phyloP scores from a whole-genome alignment of 2,329 filamentous ascomycete species.

The Alternaria alternata region DNA sequence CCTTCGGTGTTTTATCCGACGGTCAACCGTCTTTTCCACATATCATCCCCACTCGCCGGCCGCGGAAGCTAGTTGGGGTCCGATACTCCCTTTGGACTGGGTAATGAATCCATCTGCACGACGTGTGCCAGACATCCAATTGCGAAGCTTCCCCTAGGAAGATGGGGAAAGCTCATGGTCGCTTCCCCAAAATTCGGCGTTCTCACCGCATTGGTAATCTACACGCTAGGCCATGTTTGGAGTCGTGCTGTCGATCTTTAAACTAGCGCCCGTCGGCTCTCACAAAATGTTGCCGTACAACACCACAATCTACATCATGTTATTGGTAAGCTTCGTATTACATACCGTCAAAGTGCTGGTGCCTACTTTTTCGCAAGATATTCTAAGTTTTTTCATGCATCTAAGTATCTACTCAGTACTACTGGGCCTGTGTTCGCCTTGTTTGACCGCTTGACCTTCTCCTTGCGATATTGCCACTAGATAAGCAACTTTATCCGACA shows the following conservation, averaged over 20 bases:
- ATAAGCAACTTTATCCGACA: neutral
- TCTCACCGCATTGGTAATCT: constrained; percentile 14
- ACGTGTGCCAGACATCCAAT: neutral
- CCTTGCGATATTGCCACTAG: neutral
- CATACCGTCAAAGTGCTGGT: neutral
- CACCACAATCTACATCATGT: neutral
- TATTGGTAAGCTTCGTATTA: neutral
- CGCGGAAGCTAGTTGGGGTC: constrained; percentile 29
- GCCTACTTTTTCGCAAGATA: no score
- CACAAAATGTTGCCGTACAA: neutral
- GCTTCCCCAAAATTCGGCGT: constrained; percentile 11
- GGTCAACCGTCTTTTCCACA: constrained; percentile 4
- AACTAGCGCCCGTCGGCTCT: neutral
- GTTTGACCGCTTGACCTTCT: neutral
- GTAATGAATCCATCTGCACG: neutral
- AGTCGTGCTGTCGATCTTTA: neutral
- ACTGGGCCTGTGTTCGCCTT: neutral
- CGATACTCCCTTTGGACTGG: neutral
- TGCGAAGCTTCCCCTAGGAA: neutral
- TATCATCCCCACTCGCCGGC: constrained; percentile 23
- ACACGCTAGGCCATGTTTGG: neutral
- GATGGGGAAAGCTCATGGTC: constrained; percentile 3
- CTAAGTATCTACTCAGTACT: neutral
- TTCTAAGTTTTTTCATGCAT: neutral
- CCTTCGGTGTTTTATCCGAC: constrained; percentile 21